Evolutionary conservation across 2,329 filamentous ascomycete species (phyloP).

Genomic region (Pseudogymnoascus sp.): DNA sequence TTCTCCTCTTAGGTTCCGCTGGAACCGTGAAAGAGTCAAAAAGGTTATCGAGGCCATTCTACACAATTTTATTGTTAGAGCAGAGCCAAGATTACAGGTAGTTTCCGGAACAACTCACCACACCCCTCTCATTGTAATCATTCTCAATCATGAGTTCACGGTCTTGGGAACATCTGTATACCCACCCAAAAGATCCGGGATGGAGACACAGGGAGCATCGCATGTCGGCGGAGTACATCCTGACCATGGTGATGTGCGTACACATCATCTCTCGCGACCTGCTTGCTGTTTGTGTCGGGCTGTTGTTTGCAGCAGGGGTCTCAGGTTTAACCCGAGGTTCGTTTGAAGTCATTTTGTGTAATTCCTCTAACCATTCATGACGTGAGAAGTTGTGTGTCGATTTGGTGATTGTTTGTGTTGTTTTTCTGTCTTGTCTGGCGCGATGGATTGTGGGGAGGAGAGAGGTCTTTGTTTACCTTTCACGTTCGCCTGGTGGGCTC

Average conservation of each 20-base stretch:
- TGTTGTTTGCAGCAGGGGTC: neutral
- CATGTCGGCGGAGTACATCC: slow-evolving; percentile 48
- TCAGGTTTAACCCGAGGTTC: neutral
- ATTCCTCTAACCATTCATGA: neutral
- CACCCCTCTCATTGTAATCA: slow-evolving; percentile 8
- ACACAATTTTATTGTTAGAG: neutral
- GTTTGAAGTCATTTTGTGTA: neutral
- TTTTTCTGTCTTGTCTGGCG: neutral
- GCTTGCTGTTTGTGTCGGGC: neutral
- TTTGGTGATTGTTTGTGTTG: neutral
- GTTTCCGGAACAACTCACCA: neutral
- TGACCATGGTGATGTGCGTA: slow-evolving; percentile 62
- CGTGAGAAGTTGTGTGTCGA: neutral
- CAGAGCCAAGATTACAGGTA: neutral
- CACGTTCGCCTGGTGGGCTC: neutral
- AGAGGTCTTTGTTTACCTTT: neutral
- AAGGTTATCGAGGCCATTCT: slow-evolving; percentile 17
- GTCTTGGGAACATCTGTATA: slow-evolving; percentile 69
- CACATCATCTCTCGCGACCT: slow-evolving; percentile 34
- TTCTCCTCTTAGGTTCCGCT: slow-evolving; percentile 17
- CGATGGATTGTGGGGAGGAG: neutral
- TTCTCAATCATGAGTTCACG: slow-evolving; percentile 38
- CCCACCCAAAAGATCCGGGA: slow-evolving; percentile 56
- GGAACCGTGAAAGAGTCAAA: slow-evolving; percentile 19
- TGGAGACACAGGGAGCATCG: slow-evolving; percentile 53